Evolutionary conservation across 169 alveolate genomes (phyloP), one percentile per base, ranked within the genome.

Genomic region (Plasmodium berghei): DNA sequence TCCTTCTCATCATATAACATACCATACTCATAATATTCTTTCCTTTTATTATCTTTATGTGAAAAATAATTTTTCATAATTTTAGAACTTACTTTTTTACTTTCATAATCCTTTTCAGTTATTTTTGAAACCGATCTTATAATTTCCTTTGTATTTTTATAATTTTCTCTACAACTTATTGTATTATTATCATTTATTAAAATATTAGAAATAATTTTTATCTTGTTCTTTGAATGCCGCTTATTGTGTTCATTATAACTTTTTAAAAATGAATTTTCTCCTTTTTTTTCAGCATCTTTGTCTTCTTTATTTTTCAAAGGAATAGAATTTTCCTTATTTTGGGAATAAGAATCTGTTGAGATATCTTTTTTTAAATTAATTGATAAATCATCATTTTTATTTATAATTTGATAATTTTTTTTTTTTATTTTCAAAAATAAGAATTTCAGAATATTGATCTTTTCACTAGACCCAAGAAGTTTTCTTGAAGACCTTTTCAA

Each of bases 401-500:
- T 18, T 18, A 58, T 5, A 14, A 45, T 58, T 40, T 46, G 58
- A 10, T 73, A 63, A 73, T 73, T 16, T 18, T 73, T 73, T 49
- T 46, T 73, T 59, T 73, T 73, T 34, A 52, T 73, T 49, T 73
- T 73, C 18, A 73, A 73, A 59, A 73, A 73, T 58, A 73, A 12
- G 14, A 58, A 58, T 73, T 59, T 73, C 12, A 73, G 61, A 58
- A 59, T 46, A 28, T 59, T 73, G 5, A 73, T 63, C 45, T 59
- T 73, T 73, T 73, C 87, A 14, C 73, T 73, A 14, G 87, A 73
- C 20, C 45, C 42, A 58, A 73, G 26, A 42, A 73, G 22, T 63
- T 34, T 73, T 59, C 61, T 73, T 9, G 87, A 73, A 16, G 87
- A 73, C 10, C 58, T 73, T 58, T 54, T 73, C 45, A 73, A 73